Evolutionary conservation across 2,329 filamentous ascomycete genomes (phyloP).

Genomic region (Coniochaeta prunicola): DNA sequence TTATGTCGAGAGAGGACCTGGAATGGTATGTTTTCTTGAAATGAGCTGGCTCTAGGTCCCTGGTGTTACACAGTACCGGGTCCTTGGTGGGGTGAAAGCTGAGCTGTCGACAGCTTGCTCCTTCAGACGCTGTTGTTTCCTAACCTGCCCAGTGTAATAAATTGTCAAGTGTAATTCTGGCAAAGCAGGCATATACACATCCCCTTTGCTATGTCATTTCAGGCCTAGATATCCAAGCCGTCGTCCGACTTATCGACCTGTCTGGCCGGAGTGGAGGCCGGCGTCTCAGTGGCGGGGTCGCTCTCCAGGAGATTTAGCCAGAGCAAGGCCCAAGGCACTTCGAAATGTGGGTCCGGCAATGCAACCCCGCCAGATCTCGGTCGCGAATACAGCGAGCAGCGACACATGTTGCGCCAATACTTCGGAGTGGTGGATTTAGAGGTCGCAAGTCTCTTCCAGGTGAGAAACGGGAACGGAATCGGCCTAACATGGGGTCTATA

Average conservation of each 20-base stretch:
- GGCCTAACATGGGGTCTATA: too few relatives aligned
- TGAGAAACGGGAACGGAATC: too few relatives aligned
- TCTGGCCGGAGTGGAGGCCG: background rate
- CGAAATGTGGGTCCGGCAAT: background rate
- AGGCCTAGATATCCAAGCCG: too few relatives aligned
- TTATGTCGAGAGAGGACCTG: background rate
- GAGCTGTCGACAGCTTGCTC: background rate
- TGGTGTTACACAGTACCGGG: background rate
- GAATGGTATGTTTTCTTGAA: background rate
- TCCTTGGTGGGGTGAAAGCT: background rate
- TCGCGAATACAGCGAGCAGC: conserved; percentile 20
- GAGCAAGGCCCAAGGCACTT: too few relatives aligned
- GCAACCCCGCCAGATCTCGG: conserved; percentile 16
- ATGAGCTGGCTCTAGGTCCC: background rate
- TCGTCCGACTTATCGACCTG: background rate
- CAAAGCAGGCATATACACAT: background rate
- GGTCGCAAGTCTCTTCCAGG: background rate
- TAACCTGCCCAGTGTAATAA: background rate
- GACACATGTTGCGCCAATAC: background rate
- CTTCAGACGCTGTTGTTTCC: background rate
- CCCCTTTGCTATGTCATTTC: background rate
- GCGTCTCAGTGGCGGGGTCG: background rate
- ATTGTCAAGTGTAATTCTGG: background rate
- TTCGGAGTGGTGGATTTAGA: background rate
- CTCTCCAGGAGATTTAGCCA: conserved; percentile 3